Evolutionary conservation across 139 green algal species (phyloP).

Genomic region (Volvox reticuliferus): DNA sequence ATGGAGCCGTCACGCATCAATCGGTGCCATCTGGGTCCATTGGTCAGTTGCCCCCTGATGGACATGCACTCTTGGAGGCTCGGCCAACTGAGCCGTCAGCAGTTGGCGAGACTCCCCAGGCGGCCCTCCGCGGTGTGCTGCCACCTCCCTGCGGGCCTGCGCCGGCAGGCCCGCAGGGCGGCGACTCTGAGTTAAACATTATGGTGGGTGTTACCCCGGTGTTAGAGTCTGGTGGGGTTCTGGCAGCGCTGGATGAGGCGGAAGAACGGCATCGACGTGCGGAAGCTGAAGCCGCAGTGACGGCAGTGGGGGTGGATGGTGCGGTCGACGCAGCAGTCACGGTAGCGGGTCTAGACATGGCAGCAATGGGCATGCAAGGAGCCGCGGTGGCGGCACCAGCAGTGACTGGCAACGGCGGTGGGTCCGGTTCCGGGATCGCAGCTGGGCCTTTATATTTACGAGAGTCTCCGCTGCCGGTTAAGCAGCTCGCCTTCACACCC

Average conservation of each 20-base stretch:
- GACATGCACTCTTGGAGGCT: too few species aligned
- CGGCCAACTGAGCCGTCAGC: too few species aligned
- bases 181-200: not conserved
- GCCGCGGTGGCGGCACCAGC: not conserved
- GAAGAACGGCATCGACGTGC: not conserved
- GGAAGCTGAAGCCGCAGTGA: not conserved
- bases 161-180: not conserved
- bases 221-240: not conserved
- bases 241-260: slow-evolving; percentile 15
- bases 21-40: not conserved
- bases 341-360: not conserved
- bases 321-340: not conserved
- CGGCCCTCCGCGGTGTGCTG: not conserved
- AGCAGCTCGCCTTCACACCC: slow-evolving; percentile 49
- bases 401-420: not conserved
- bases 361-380: not conserved
- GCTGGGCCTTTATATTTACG: not conserved
- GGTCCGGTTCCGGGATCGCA: not conserved
- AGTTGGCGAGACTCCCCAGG: not conserved
- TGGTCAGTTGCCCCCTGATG: not conserved
- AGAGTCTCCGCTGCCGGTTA: slow-evolving; percentile 43
- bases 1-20: not conserved
- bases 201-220: not conserved
- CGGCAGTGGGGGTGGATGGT: not conserved
- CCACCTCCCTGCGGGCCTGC: not conserved